Evolutionary conservation across 352 stramenopile species (phyloP), one percentile per base, ranked within the genome.

Genomic region (Globisporangium middletonii): DNA sequence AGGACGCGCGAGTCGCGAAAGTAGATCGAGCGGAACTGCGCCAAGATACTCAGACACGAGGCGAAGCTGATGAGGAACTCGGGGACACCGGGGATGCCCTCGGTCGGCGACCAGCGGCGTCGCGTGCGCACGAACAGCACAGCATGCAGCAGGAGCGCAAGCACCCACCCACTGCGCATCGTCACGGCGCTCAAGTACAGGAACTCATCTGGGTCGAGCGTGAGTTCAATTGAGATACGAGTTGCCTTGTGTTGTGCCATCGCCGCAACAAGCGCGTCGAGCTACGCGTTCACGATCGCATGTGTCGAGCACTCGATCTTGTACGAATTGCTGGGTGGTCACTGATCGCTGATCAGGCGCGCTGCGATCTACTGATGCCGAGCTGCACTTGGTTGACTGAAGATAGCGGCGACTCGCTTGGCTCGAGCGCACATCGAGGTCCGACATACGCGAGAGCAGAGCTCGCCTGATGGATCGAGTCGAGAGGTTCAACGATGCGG

Each of bases 141-240:
- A 16, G 44, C 27, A 33, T 63, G 59, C 33, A 67, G 8, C 7
- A 50, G 11, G 30, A 62, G 15, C 11, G 62, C 62, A 2, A 68
- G n/a, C 27, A 64, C 44, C 56, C 67, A 78, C 5, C 73, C 56
- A n/a, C 53, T 68, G 0, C 67, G 67, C 64, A 73, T 75, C 13
- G 60, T 62, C 4, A 73, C 60, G 2, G 64, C 64, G 27, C 54
- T 55, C 2, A 73, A 48, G 2, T 26, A 49, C 9, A 73, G 5
- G 3, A 73, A 41, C 16, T 69, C 57, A 8, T 59, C 50, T 12
- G 63, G 60, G 45, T 69, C 58, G 41, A 67, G 23, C 18, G 50
- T 27, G n/a, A 57, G 27, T 19, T 18, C 59, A 4, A 7, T 12
- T 2, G 48, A 18, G 16, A 26, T 37, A 6, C 19, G 9, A 35